Evolutionary conservation across 176 grass and related monocot species (phyloP), one percentile per base, ranked within the genome.

Genomic region (Canna indica): DNA sequence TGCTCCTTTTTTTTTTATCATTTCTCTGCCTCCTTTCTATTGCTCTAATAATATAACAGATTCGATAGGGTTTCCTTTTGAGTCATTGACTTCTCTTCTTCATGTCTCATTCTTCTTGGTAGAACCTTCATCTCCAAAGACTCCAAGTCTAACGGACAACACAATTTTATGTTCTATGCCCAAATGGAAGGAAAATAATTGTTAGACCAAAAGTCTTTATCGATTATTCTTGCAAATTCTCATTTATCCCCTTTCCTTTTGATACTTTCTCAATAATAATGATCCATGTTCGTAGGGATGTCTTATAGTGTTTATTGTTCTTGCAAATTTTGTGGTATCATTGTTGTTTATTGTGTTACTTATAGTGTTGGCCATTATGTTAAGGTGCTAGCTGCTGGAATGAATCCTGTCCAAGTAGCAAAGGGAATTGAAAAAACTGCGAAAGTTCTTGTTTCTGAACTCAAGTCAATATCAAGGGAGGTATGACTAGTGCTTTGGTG

Each of bases 361-460:
- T 66, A 50, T 77, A 60, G 58, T 74, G 67, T 84, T 73, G 59
- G 52, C 78, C 79, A 91, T 75, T 91, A 96, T 66, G 18, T 48
- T 70, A 29, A 70, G 92, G 92, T 91, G 72, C 83, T 96, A 70
- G 86, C 88, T 70, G 92, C 88, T 74, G 92, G 92, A 77, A 91
- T 96, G 59, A 96, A 91, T 74, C 92, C 86, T 17, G 88, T 90
- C 31, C 88, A 96, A 65, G 77, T 96, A 64, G 85, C 86, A 41
- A 81, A 83, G 28, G 92, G 92, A 47, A 91, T 96, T 69, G 92
- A 81, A 76, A 91, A 87, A 82, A 96, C 92, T 70, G 77, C 88
- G 59, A 27, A 68, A 42, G 76, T 79, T 85, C 79, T 96, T 66
- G 76, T 96, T 50, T 91, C 83, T 76, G 83, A 96, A 91, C 92